Evolutionary conservation across 306 rosid species (phyloP), one percentile per base, ranked within the genome.

Genomic region (Oxytropis ochrocephala): DNA sequence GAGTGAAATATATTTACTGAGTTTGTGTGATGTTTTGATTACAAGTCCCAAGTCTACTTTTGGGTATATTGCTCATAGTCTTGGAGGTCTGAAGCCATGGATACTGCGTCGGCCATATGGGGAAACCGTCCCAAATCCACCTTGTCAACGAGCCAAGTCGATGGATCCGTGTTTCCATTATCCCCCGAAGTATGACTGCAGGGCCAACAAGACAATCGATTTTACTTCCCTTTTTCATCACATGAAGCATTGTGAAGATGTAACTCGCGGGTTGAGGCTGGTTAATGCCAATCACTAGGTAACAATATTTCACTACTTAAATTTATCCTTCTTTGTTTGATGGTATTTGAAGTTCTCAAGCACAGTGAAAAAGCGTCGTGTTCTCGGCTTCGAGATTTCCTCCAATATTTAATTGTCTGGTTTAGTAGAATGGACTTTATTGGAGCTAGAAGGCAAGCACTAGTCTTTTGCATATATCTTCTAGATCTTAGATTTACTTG

Each of bases 111-210:
- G 85, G 72, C 82, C 88, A 8, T 80, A 78, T 53, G 86, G 82
- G 11, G 72, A 60, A 52, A 75, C 79, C 17, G 55, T 82, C 61
- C 89, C 91, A 60, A 17, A 82, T 67, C 96, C 96, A 18, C 86
- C 93, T 67, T 89, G 96, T 69, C 77, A 17, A 29, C 86, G 64
- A 61, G 91, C 83, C 69, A 74, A 51, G 79, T 90, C 91, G 63
- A 87, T 90, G 84, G 96, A 90, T 72, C 96, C 96, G 29, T 90
- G 96, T 78, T 82, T 82, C 78, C 94, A 87, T 6, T 88, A 90
- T 14, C 94, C 91, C 43, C 93, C 92, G 39, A 81, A 87, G 77
- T 80, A 80, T 75, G 91, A 80, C 53, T 90, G 93, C 70, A 81
- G 67, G 76, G 87, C 79, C 46, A 87, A 78, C 62, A 70, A 11